These are phyloP conservation scores for Halophytophthora batemanensis DNA, from an alignment of 352 stramenopile species.

Conservation along the genomic window DNA sequence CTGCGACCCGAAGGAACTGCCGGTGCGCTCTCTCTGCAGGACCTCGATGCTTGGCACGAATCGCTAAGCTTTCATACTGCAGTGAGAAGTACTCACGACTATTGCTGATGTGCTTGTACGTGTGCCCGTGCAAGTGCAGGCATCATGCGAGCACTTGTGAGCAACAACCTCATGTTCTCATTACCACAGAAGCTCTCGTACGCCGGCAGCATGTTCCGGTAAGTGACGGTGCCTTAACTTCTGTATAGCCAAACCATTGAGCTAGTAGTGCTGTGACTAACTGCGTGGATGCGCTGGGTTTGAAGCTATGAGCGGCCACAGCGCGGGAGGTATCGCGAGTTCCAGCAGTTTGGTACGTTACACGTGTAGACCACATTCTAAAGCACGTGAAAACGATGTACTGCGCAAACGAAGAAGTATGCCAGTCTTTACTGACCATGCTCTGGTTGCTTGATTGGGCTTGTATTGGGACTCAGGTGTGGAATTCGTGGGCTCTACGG, in stretches of 20 bases:
- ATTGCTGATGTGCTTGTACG: neutral
- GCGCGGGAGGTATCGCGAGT: slow-evolving; percentile 82
- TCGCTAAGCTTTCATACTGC: neutral
- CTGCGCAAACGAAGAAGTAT: too few relatives aligned
- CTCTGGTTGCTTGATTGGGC: too few relatives aligned
- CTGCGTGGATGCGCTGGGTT: neutral
- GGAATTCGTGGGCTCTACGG: slow-evolving; percentile 79
- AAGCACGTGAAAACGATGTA: too few relatives aligned
- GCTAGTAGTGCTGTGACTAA: neutral
- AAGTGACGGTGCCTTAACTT: slow-evolving; percentile 7
- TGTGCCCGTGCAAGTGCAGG: slow-evolving; percentile 20
- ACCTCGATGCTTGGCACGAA: neutral
- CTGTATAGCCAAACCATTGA: neutral
- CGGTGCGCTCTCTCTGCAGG: slow-evolving; percentile 18
- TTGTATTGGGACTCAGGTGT: slow-evolving; percentile 31
- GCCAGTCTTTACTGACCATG: too few relatives aligned
- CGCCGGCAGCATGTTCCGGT: slow-evolving; percentile 87
- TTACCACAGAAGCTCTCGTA: slow-evolving; percentile 84
- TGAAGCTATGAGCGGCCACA: slow-evolving; percentile 84
- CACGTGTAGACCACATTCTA: neutral
- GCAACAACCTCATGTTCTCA: slow-evolving; percentile 70
- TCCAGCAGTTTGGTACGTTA: slow-evolving; percentile 80
- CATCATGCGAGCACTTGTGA: slow-evolving; percentile 74
- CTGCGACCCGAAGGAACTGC: slow-evolving; percentile 83
- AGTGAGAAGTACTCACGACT: neutral